Conservation (phyloP, 2,329 filamentous ascomycete genomes). For the Ophiocordyceps unilateralis region DNA sequence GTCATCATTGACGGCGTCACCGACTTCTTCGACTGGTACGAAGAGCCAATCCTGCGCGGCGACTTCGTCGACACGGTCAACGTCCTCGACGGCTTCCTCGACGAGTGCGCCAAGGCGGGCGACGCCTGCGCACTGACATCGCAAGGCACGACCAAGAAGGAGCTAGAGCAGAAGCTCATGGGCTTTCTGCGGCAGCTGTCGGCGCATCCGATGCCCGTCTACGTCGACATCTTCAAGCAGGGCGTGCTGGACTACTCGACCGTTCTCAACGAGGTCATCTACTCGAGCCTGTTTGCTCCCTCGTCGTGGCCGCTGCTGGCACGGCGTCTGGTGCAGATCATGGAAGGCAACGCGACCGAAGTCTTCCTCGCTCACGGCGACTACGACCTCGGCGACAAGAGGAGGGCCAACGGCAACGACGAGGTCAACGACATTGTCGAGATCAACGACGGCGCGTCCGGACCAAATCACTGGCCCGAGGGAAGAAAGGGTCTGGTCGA, state of each 20-base stretch:
- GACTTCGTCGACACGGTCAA: constrained; percentile 13
- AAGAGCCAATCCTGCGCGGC: constrained; percentile 7
- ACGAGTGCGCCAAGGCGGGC: constrained; percentile 23
- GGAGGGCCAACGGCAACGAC: constrained; percentile 3
- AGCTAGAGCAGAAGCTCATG: constrained; percentile 15
- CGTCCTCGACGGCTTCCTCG: constrained; percentile 14
- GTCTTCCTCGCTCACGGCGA: constrained; percentile 17
- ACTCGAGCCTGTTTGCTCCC: constrained; percentile 18
- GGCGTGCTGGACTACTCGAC: constrained; percentile 19
- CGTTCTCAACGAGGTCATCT: constrained; percentile 19
- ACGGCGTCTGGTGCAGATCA: constrained; percentile 14
- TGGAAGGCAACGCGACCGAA: constrained; percentile 22
- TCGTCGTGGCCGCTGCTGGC: constrained; percentile 18
- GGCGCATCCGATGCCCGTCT: constrained; percentile 21
- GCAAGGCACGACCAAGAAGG: constrained; percentile 17
- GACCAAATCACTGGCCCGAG: constrained; percentile 13
- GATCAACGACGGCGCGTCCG: constrained; percentile 11
- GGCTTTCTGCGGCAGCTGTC: constrained; percentile 15
- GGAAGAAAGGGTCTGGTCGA: constrained; percentile 14
- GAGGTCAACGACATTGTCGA: constrained; percentile 11
- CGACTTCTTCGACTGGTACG: constrained; percentile 17
- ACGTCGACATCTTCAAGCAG: constrained; percentile 22
- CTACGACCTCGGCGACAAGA: not conserved
- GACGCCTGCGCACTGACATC: constrained; percentile 23
- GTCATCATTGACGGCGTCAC: constrained; percentile 20